Evolutionary conservation across 2,329 filamentous ascomycete species (phyloP), one percentile per base, ranked within the genome.

Genomic region (Cladophialophora bantiana): DNA sequence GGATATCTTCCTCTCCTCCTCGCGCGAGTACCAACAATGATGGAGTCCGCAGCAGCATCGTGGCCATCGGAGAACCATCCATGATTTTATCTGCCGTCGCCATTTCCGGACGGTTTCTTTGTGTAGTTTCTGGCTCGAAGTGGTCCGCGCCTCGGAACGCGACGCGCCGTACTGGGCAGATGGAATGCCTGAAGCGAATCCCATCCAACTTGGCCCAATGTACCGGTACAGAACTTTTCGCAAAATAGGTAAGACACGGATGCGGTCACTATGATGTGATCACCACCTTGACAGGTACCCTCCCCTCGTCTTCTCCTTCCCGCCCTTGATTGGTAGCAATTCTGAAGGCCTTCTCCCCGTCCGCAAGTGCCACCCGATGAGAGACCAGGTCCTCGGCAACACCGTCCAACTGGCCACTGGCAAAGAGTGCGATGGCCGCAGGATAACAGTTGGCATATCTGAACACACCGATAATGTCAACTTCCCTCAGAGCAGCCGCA

Each of bases 401-500:
- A 20, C 75, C 79, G 18, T 79, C 79, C 48, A 86, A 74, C 62
- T 81, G 80, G 4, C 83, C 83, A 58, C 82, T 83, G 2, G 80
- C 82, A 70, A 86, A 75, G 68, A 86, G 74, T 68, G 80, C 81
- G 73, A 86, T 84, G 1, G 84, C 84, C n/a, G 79, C 81, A 0
- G 84, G 83, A 69, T 86, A 86, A 0, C 83, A 83, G 71, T 82
- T 79, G 72, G 84, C 83, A 66, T 86, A 86, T 53, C 84, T 78
- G 75, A 86, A 85, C 6, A 86, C 83, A n/a, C 84, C 84, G 57
- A 86, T 81, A 52, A 86, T 81, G 73, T 86, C 84, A 6, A 86
- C 83, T 74, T 86, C 84, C 38, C 84, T 80, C 67, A 86, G 71
- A 35, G 84, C 83, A n/a, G 84, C 83, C 1, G 83, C 82, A 6